Conservation (phyloP, 2,329 filamentous ascomycete species). For the Calcarisporium arbuscula region DNA sequence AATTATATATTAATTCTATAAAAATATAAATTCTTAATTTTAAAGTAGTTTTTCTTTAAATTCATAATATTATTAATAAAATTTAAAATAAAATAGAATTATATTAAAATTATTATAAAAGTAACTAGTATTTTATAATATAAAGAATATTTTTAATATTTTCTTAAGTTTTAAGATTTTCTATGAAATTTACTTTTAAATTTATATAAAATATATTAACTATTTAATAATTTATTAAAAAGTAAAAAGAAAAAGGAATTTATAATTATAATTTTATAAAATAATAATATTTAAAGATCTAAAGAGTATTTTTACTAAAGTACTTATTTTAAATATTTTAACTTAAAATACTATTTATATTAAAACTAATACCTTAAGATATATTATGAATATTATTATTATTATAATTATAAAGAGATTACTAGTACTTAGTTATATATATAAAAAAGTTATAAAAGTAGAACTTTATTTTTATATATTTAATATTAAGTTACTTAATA, state of each 20-base stretch:
- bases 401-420: background rate
- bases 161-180: background rate
- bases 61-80: background rate
- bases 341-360: too few relatives aligned
- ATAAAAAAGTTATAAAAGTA: background rate
- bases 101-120: background rate
- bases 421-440: background rate
- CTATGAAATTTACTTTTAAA: too few relatives aligned
- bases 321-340: background rate
- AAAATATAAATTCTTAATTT: background rate
- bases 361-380: too few relatives aligned
- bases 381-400: background rate
- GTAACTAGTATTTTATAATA: too few relatives aligned
- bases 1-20: background rate
- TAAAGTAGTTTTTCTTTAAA: background rate
- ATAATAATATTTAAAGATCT: background rate
- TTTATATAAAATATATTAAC: background rate
- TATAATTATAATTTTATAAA: background rate
- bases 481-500: background rate
- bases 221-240: background rate
- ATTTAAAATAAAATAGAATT: background rate
- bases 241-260: background rate
- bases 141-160: too few relatives aligned
- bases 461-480: background rate
- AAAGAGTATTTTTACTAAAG: too few relatives aligned